Base-by-base conservation (phyloP, 768 basidiomycete species). In the Kwoniella mangroviensis region DNA sequence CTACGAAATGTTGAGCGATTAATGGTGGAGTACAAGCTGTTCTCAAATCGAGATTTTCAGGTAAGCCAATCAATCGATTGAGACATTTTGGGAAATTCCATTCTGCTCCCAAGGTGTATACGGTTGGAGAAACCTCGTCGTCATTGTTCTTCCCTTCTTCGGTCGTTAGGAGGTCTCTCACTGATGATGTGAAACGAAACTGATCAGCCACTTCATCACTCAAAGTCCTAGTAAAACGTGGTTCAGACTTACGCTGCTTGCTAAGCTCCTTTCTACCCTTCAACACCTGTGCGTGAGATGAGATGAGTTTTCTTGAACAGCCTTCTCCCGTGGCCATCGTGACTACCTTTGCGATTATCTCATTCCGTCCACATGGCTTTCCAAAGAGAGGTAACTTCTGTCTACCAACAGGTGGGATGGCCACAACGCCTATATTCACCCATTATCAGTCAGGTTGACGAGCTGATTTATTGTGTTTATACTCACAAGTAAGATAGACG, bases 351-450 rank as follows among this genome's bases (percentile, higher is more conserved):
- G 75, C 79, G 62, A 84, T 82, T 53, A 83, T 73, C 69, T 84
- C 84, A 73, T 84, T 84, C 1, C 84, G 75, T 0, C 84, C 84
- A 56, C 80, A 81, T 1, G 79, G 68, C 69, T 81, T 82, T 57
- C 77, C 77, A 51, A 82, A 73, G 65, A 84, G 68, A 15, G 77
- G 28, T 42, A 83, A 59, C 69, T 84, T 82, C 51, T 73, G 75
- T 21, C 83, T 58, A 4, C 82, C 83, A 34, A 82, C 65, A 43
- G 73, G 70, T n/a, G 73, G 73, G 10, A 75, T 62, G 41, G 45
- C 53, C 21, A 69, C 68, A 7, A 71, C 63, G 22, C 69, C 73
- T 68, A 42, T 43, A 41, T 59, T 6, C 28, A 13, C 10, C 6
- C 15, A 19, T 26, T 10, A 42, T 59, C 24, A 10, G 53, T 54